phyloP scores from a whole-genome alignment of 1,139 yeast species.

The Suhomyces ambrosiae region DNA sequence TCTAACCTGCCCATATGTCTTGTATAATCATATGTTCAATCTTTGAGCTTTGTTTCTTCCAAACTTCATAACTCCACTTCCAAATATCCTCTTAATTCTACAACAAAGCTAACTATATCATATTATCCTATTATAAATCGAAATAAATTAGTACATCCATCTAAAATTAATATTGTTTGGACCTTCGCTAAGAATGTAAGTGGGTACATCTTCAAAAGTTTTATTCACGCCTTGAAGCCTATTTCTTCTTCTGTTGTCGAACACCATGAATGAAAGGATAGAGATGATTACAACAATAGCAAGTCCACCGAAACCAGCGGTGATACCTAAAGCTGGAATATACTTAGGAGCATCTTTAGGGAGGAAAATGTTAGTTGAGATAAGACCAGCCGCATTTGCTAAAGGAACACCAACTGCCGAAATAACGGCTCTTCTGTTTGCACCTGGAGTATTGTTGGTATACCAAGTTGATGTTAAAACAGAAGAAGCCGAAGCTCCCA shows the following conservation, averaged over 20 bases:
- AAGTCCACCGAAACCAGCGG: constrained; percentile 38
- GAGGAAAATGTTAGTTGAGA: constrained; percentile 33
- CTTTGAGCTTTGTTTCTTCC: too few species aligned
- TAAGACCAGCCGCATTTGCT: constrained; percentile 37
- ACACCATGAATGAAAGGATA: constrained; percentile 33
- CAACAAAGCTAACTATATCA: too few species aligned
- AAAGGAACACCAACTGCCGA: constrained; percentile 35
- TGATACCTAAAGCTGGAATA: constrained; percentile 34
- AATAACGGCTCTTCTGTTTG: constrained; percentile 34
- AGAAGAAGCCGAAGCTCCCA: constrained; percentile 36
- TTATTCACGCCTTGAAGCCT: constrained; percentile 41
- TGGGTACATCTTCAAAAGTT: constrained; percentile 47
- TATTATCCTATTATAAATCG: too few species aligned
- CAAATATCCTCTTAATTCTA: too few species aligned
- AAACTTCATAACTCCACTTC: too few species aligned
- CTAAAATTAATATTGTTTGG: constrained; percentile 48
- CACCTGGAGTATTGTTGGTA: constrained; percentile 52
- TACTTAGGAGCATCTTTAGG: constrained; percentile 35
- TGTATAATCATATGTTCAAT: too few species aligned
- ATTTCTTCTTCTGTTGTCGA: constrained; percentile 46
- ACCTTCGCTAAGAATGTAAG: constrained; percentile 45
- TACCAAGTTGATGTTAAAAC: constrained; percentile 55
- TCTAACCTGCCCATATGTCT: too few species aligned
- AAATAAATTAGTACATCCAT: constrained; percentile 48
- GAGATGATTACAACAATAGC: constrained; percentile 26